These are phyloP conservation scores for Lachnum nothofagi DNA, from an alignment of 2,329 filamentous ascomycete genomes.

Conservation along the genomic window DNA sequence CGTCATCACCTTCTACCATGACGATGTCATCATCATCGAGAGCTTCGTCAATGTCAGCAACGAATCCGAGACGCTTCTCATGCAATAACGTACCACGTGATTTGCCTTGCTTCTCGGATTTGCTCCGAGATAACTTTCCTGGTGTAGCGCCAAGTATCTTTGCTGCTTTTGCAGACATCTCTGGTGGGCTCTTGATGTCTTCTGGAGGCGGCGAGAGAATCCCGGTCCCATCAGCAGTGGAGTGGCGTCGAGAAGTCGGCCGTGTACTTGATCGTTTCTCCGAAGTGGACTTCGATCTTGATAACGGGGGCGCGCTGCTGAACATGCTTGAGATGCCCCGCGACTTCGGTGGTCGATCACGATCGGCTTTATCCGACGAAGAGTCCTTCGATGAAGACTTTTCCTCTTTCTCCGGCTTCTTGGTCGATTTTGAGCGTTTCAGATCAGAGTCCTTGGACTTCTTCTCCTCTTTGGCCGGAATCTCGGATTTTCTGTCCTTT, in stretches of 20 bases:
- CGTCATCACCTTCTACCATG: slow-evolving; percentile 42
- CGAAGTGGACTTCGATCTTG: slow-evolving; percentile 64
- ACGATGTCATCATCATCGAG: slow-evolving; percentile 45
- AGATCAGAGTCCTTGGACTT: slow-evolving; percentile 47
- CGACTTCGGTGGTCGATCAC: slow-evolving; percentile 39
- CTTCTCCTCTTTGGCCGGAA: slow-evolving; percentile 26
- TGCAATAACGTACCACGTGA: slow-evolving; percentile 33
- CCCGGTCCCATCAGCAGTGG: slow-evolving; percentile 58
- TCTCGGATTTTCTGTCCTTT: slow-evolving; percentile 28
- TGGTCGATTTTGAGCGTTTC: slow-evolving; percentile 52
- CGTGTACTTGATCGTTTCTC: slow-evolving; percentile 56
- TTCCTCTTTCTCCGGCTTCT: slow-evolving; percentile 57
- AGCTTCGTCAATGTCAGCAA: slow-evolving; percentile 22
- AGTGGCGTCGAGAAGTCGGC: slow-evolving; percentile 61
- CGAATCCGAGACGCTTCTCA: background rate
- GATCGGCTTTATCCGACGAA: slow-evolving; percentile 49
- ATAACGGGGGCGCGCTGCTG: slow-evolving; percentile 60
- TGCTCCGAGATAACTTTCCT: slow-evolving; percentile 43
- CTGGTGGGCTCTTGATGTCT: slow-evolving; percentile 44
- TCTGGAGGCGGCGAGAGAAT: slow-evolving; percentile 71
- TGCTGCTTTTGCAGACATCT: slow-evolving; percentile 70
- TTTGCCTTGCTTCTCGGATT: slow-evolving; percentile 45
- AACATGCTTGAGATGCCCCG: slow-evolving; percentile 59
- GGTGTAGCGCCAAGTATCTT: slow-evolving; percentile 63
- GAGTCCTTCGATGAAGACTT: slow-evolving; percentile 63